A percentile compares a stretch with the other conserved stretches of the same genome.
Conservation (phyloP, 805 yeast genomes). For the Cyberlindnera maclurae region DNA sequence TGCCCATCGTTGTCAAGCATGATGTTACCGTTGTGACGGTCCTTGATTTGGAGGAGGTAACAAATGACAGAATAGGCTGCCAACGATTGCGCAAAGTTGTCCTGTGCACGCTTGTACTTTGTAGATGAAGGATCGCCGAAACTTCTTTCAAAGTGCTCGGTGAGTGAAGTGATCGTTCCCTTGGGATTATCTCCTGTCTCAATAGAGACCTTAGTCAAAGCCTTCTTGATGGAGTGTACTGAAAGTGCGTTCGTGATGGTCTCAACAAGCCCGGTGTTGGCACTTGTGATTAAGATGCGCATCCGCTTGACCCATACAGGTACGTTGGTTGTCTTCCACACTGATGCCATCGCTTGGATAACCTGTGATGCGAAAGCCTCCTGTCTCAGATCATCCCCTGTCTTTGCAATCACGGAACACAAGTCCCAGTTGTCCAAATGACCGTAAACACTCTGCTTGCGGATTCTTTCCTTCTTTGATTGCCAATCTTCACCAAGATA, state of each 20-base stretch:
- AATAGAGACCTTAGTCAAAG: conserved; percentile 70
- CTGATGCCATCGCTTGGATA: conserved; percentile 76
- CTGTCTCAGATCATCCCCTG: conserved; percentile 92
- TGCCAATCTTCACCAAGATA: conserved; percentile 93
- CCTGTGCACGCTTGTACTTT: conserved; percentile 68
- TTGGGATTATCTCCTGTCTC: conserved; percentile 61
- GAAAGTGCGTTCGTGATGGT: conserved; percentile 94
- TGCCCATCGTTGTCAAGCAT: conserved; percentile 97
- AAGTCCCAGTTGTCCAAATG: conserved; percentile 90
- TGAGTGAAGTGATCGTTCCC: conserved; percentile 62
- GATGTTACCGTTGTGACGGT: conserved; percentile 94
- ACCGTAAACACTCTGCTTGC: conserved; percentile 73
- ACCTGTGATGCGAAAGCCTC: conserved; percentile 97
- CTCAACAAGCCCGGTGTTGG: conserved; percentile 87
- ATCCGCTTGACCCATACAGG: conserved; percentile 89
- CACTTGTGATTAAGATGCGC: conserved; percentile 88
- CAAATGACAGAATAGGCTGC: conserved; percentile 92
- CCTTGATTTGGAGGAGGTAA: conserved; percentile 86
- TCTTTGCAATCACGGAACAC: conserved; percentile 91
- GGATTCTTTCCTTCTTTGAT: conserved; percentile 70
- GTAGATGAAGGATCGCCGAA: conserved; percentile 58
- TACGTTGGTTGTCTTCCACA: conserved; percentile 67
- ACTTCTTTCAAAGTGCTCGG: conserved; percentile 70
- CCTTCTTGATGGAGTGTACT: conserved; percentile 89
- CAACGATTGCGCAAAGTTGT: conserved; percentile 75